phyloP scores from a whole-genome alignment of 306 rosid genomes.

The Boehmeria nivea region DNA sequence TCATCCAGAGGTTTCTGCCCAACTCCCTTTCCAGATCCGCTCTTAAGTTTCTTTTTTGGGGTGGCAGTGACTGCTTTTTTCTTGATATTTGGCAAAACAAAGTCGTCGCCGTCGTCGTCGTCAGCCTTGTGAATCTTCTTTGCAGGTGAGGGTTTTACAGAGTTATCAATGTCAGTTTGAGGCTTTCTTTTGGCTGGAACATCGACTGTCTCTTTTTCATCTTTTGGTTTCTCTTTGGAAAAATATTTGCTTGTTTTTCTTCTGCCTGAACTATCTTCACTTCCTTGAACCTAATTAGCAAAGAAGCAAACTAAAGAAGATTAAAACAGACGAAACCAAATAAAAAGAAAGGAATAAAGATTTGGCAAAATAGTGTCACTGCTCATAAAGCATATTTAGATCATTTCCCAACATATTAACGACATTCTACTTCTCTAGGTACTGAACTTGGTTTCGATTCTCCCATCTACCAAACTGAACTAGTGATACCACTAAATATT shows the following conservation, averaged over 20 bases:
- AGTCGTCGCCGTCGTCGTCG: slow-evolving; percentile 33
- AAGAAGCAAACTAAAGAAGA: not conserved
- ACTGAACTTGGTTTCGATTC: too few relatives aligned
- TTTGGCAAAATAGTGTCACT: too few relatives aligned
- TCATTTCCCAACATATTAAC: too few relatives aligned
- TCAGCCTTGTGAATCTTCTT: slow-evolving; percentile 41
- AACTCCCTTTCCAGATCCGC: slow-evolving; percentile 57
- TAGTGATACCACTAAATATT: too few relatives aligned
- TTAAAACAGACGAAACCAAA: not conserved
- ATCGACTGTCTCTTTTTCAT: slow-evolving; percentile 40
- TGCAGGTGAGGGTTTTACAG: slow-evolving; percentile 26
- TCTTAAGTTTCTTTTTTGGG: slow-evolving; percentile 67
- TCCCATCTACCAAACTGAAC: too few relatives aligned
- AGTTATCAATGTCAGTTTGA: slow-evolving; percentile 36
- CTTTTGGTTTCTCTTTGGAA: slow-evolving; percentile 43
- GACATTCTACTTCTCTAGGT: too few relatives aligned
- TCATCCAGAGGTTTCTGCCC: slow-evolving; percentile 34
- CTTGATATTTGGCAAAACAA: slow-evolving; percentile 28
- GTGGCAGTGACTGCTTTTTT: slow-evolving; percentile 49
- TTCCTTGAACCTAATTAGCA: slow-evolving; percentile 38
- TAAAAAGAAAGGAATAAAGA: not conserved
- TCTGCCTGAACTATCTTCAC: slow-evolving; percentile 56
- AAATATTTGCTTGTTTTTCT: slow-evolving; percentile 81
- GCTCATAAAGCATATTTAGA: too few relatives aligned
- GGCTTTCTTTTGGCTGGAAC: slow-evolving; percentile 67